These are phyloP conservation scores for Esteya vermicola DNA, from an alignment of 2,329 filamentous ascomycete genomes.

Conservation along the genomic window DNA sequence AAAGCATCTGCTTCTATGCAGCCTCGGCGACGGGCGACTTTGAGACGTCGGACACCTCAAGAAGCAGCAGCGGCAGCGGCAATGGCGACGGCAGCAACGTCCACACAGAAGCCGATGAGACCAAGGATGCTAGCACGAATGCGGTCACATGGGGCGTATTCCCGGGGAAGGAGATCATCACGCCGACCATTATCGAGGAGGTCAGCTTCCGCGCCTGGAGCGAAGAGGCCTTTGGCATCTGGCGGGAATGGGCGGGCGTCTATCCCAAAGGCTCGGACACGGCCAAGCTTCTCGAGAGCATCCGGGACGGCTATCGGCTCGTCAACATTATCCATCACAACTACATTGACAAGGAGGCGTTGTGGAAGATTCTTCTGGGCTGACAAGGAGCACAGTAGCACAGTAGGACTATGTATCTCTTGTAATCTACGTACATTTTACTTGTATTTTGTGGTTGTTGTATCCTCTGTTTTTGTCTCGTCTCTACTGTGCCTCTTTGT, in stretches of 20 bases:
- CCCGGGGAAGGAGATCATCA: conserved; percentile 95
- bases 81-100: conserved; percentile 7
- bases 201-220: conserved; percentile 95
- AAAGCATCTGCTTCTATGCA: conserved; percentile 76
- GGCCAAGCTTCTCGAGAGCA: conserved; percentile 52
- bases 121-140: conserved; percentile 55
- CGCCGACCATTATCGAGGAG: conserved; percentile 95
- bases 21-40: conserved; percentile 68
- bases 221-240: conserved; percentile 93
- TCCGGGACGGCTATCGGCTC: conserved; percentile 64
- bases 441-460: too few relatives aligned
- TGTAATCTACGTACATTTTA: too few relatives aligned
- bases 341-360: conserved; percentile 52
- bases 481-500: too few relatives aligned
- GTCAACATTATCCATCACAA: conserved; percentile 84
- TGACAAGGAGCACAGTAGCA: neutral
- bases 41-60: conserved; percentile 43
- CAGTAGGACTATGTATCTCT: neutral
- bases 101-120: conserved; percentile 10
- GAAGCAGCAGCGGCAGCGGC: conserved; percentile 18
- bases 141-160: conserved; percentile 99
- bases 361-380: conserved; percentile 51
- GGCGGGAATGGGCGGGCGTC: conserved; percentile 83
- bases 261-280: conserved; percentile 64
- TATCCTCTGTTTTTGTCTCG: neutral